Conservation (phyloP, 495 filamentous ascomycete genomes). For the Ascodesmis nigricans region DNA sequence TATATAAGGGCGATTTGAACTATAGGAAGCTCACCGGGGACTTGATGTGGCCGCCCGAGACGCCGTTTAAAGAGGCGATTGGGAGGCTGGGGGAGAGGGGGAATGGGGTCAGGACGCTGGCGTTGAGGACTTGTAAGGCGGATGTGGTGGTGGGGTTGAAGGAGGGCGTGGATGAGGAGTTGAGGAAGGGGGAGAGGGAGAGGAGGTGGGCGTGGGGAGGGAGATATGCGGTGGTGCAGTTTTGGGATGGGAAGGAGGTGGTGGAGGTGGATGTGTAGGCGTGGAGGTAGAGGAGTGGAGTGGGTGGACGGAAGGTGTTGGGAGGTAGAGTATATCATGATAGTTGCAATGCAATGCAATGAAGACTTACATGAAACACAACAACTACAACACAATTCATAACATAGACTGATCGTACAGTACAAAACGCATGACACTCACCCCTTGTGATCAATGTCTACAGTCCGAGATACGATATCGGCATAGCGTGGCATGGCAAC, state of each 20-base stretch:
- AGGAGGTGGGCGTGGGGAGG: constrained; percentile 95
- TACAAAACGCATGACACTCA: too few species aligned
- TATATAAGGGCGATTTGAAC: constrained; percentile 95
- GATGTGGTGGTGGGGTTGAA: constrained; percentile 84
- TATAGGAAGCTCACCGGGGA: constrained; percentile 81
- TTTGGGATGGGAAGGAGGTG: constrained; percentile 47
- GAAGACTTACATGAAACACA: too few species aligned
- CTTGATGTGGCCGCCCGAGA: constrained; percentile 69
- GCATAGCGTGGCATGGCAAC: too few species aligned
- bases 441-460: too few species aligned
- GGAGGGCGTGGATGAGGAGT: constrained; percentile 54
- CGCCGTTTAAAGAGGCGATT: constrained; percentile 64
- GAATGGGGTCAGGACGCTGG: constrained; percentile 59
- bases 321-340: too few species aligned
- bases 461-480: too few species aligned
- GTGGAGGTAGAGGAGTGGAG: background rate
- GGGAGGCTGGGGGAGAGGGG: constrained; percentile 53
- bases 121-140: constrained; percentile 84
- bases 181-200: constrained; percentile 47
- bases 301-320: too few species aligned
- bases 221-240: constrained; percentile 89
- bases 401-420: too few species aligned
- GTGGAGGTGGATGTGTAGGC: too few species aligned
- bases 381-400: too few species aligned
- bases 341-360: too few species aligned